These are phyloP conservation scores for Thraustotheca clavata DNA, from an alignment of 352 stramenopile species.

Conservation along the genomic window DNA sequence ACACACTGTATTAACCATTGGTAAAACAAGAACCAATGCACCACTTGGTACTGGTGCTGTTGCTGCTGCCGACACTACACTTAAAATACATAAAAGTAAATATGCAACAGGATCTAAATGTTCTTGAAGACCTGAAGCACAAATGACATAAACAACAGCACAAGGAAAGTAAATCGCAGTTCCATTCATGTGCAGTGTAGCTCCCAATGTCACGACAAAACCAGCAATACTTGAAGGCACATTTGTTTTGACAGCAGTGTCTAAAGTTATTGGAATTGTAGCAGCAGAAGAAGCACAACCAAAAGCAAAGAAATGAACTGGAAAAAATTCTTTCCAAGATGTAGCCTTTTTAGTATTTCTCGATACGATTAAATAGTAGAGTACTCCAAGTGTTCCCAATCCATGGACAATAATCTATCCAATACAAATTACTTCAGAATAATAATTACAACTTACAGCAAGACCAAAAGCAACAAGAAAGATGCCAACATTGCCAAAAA, in stretches of 20 bases:
- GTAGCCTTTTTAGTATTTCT: constrained; percentile 10
- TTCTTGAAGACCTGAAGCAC: constrained; percentile 32
- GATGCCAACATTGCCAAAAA: constrained; percentile 42
- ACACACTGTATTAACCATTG: constrained; percentile 60
- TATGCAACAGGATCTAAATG: constrained; percentile 39
- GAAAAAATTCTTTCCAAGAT: constrained; percentile 43
- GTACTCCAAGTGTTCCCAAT: constrained; percentile 38
- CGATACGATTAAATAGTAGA: constrained; percentile 44
- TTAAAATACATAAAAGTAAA: constrained; percentile 50
- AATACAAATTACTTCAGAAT: not conserved
- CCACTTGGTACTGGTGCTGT: constrained; percentile 58
- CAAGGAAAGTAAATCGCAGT: constrained; percentile 63
- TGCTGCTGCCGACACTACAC: constrained; percentile 48
- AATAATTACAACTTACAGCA: not conserved
- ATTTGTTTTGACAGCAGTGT: constrained; percentile 46
- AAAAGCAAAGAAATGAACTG: constrained; percentile 62
- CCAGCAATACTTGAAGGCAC: constrained; percentile 50
- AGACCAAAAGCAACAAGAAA: constrained; percentile 32
- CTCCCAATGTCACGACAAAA: constrained; percentile 68
- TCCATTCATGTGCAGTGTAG: constrained; percentile 69
- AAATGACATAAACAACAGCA: constrained; percentile 55
- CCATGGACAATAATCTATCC: no score
- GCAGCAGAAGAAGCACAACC: constrained; percentile 58
- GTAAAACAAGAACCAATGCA: constrained; percentile 65
- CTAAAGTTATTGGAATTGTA: constrained; percentile 54